Evolutionary conservation across 2,329 filamentous ascomycete genomes (phyloP).

Genomic region (Fusarium falciforme): DNA sequence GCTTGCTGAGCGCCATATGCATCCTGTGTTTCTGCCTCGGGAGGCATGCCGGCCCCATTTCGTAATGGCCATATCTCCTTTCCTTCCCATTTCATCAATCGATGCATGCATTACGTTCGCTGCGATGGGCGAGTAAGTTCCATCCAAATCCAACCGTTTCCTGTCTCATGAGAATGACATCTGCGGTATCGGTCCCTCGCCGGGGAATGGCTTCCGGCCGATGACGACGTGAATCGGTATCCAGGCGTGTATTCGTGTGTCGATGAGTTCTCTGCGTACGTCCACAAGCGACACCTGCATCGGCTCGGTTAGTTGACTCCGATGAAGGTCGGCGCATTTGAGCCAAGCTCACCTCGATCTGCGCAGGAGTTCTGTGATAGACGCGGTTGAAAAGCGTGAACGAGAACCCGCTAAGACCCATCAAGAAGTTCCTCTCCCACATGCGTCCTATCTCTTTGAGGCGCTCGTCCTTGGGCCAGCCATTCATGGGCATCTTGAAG

Average conservation of each 20-base stretch:
- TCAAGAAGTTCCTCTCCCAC: slow-evolving; percentile 58
- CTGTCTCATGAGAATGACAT: slow-evolving; percentile 26
- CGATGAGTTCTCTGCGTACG: slow-evolving; percentile 59
- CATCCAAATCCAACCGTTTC: background rate
- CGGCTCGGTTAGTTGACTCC: slow-evolving; percentile 19
- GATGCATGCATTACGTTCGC: background rate
- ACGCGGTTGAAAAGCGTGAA: slow-evolving; percentile 55
- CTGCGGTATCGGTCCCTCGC: slow-evolving; percentile 41
- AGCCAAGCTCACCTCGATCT: slow-evolving; percentile 59
- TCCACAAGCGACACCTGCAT: slow-evolving; percentile 60
- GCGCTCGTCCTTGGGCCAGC: slow-evolving; percentile 61
- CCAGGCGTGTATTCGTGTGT: slow-evolving; percentile 61
- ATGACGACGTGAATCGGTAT: slow-evolving; percentile 62
- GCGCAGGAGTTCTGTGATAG: slow-evolving; percentile 54
- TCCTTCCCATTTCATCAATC: background rate
- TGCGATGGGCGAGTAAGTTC: background rate
- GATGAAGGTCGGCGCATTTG: background rate
- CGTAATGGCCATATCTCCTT: background rate
- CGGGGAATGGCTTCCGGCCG: slow-evolving; percentile 60
- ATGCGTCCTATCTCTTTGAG: slow-evolving; percentile 58
- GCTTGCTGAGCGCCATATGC: slow-evolving; percentile 8
- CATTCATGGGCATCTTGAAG: slow-evolving; percentile 66
- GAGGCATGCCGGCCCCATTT: background rate
- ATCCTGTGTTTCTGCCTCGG: background rate
- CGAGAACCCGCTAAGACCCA: slow-evolving; percentile 59